These are phyloP conservation scores for Oxyria digyna DNA, from an alignment of 148 eudicot species.

Conservation along the genomic window DNA sequence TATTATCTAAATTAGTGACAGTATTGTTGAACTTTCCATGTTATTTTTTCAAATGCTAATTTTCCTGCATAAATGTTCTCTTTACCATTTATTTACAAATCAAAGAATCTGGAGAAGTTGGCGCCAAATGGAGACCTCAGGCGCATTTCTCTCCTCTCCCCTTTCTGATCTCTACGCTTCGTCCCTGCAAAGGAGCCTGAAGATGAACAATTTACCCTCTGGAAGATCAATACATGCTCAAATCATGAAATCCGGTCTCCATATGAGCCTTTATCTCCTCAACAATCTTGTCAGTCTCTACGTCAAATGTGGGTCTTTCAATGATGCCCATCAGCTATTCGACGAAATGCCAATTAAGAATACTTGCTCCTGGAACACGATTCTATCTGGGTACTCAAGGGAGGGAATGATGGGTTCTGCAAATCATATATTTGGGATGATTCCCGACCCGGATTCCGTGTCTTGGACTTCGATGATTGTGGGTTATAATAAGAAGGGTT, in stretches of 20 bases:
- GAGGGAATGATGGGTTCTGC: constrained; percentile 39
- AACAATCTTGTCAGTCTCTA: constrained; percentile 52
- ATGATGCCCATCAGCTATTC: constrained; percentile 32
- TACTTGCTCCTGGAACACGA: constrained; percentile 47
- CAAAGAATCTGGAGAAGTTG: not conserved
- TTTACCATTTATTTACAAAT: too few relatives aligned
- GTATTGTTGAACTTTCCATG: too few relatives aligned
- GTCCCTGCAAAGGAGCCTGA: constrained; percentile 39
- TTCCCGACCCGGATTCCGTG: constrained; percentile 37
- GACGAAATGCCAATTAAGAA: constrained; percentile 49
- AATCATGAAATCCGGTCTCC: constrained; percentile 43
- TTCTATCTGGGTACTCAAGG: constrained; percentile 56
- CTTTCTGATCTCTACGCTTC: constrained; percentile 21
- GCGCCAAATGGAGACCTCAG: constrained; percentile 17
- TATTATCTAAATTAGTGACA: too few relatives aligned
- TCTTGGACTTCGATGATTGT: constrained; percentile 46
- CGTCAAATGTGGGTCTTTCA: constrained; percentile 31
- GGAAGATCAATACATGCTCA: constrained; percentile 42
- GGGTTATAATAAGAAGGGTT: constrained; percentile 46
- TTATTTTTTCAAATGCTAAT: too few relatives aligned
- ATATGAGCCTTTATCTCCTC: constrained; percentile 38
- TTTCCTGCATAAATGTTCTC: too few relatives aligned
- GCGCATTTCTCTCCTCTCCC: constrained; percentile 10
- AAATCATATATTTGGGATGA: constrained; percentile 20
- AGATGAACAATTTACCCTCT: constrained; percentile 19